phyloP scores from a whole-genome alignment of 495 filamentous ascomycete genomes.

The Neurospora cerealis region DNA sequence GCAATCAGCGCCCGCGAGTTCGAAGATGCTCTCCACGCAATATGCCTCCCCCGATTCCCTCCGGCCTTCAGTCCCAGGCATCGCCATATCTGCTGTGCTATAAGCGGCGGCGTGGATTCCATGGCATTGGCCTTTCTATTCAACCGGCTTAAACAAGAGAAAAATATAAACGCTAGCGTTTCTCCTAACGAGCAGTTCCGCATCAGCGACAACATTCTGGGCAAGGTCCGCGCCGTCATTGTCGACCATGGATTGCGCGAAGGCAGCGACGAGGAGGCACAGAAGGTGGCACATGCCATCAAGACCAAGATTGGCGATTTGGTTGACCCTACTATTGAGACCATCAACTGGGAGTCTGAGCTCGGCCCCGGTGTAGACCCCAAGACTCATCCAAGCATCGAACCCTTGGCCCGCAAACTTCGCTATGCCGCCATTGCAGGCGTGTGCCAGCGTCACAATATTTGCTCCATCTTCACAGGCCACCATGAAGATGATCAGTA shows the following conservation, averaged over 20 bases:
- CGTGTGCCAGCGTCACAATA: slow-evolving; percentile 40
- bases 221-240: slow-evolving; percentile 52
- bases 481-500: slow-evolving; percentile 84
- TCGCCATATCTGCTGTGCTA: slow-evolving; percentile 41
- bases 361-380: slow-evolving; percentile 13
- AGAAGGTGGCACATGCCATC: slow-evolving; percentile 46
- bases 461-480: slow-evolving; percentile 55
- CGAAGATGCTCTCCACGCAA: slow-evolving; percentile 38
- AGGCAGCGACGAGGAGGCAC: slow-evolving; percentile 60
- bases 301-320: slow-evolving; percentile 12
- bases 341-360: slow-evolving; percentile 3
- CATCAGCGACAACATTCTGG: slow-evolving; percentile 26
- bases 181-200: slow-evolving; percentile 6
- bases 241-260: slow-evolving; percentile 68
- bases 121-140: slow-evolving; percentile 87
- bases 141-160: slow-evolving; percentile 19
- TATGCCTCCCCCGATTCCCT: slow-evolving; percentile 37
- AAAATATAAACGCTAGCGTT: not conserved
- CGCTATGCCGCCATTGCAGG: slow-evolving; percentile 62
- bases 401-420: slow-evolving; percentile 64
- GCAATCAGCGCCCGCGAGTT: slow-evolving; percentile 45
- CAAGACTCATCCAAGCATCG: slow-evolving; percentile 50
- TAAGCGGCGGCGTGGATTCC: slow-evolving; percentile 92
- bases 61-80: slow-evolving; percentile 6
- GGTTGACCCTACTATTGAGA: slow-evolving; percentile 2